Evolutionary conservation across 1,139 yeast species (phyloP).

Genomic region (Suhomyces bribrorum): DNA sequence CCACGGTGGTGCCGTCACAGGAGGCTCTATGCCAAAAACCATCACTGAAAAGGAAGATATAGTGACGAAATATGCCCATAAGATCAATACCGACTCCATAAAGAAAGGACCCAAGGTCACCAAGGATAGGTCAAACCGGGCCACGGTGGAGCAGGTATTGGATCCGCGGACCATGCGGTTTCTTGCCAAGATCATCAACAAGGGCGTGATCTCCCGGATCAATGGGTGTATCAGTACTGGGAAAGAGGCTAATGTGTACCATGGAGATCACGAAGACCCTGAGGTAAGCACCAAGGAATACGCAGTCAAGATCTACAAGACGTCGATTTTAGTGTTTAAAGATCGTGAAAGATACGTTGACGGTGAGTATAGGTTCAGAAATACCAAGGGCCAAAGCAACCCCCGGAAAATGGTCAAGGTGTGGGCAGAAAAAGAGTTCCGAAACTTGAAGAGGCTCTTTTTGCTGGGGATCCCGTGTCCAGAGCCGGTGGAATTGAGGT

Average conservation of each 20-base stretch:
- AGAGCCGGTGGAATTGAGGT: constrained; percentile 80
- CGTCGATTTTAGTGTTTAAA: constrained; percentile 92
- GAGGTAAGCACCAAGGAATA: constrained; percentile 49
- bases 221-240: constrained; percentile 97
- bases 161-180: constrained; percentile 93
- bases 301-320: constrained; percentile 94
- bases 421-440: constrained; percentile 98
- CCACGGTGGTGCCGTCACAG: constrained; percentile 16
- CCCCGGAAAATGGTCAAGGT: constrained; percentile 96
- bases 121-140: constrained; percentile 87
- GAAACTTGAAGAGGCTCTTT: constrained; percentile 83
- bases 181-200: constrained; percentile 75
- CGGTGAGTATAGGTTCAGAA: constrained; percentile 92
- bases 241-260: constrained; percentile 97
- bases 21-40: constrained; percentile 18
- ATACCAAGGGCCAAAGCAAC: constrained; percentile 79
- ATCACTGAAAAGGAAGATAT: constrained; percentile 57
- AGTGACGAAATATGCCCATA: constrained; percentile 60
- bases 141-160: constrained; percentile 93
- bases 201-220: constrained; percentile 79
- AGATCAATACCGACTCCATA: constrained; percentile 63
- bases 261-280: constrained; percentile 74
- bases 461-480: constrained; percentile 87
- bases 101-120: constrained; percentile 58
- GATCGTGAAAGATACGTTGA: constrained; percentile 95